Evolutionary conservation across 148 eudicot genomes (phyloP), one percentile per base, ranked within the genome.

Genomic region (Bassia scoparia): DNA sequence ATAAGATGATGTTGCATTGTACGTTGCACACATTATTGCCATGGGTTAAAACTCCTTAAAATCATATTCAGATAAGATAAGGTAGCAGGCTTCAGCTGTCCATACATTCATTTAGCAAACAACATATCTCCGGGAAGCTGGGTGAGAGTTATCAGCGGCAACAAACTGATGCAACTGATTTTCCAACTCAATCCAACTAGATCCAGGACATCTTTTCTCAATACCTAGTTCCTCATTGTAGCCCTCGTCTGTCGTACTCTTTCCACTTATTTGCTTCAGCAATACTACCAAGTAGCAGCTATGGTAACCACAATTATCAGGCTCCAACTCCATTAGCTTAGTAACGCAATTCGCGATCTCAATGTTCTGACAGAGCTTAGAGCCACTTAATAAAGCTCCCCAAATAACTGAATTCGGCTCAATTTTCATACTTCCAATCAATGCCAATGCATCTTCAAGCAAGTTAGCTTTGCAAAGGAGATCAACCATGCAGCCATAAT

Each of bases 401-500:
- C 91, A 90, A 31, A 92, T 56, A 35, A 92, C 84, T 21, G 87
- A 81, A 59, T 95, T 96, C 0, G 93, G 86, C 20, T 85, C 78
- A 18, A 83, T 67, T 21, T 71, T 62, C 93, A 87, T 83, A 66
- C 56, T 67, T 75, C 79, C 84, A 24, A 88, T 73, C 68, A 95
- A 92, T 68, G 79, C 78, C 54, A 87, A 95, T 46, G 99, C 99
- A 81, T 91, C 96, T 41, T 89, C 86, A 35, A 95, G 68, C 41
- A 78, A 64, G 41, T 97, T 92, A 20, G 91, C 96, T 26, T 97
- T 87, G 29, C 97, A 90, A 12, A 95, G 89, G 73, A 95, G 86
- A 82, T 95, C 88, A 53, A 91, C 96, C 99, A 95, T 87, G 77
- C 99, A 92, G 33, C 99, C 99, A 58, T 89, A 91, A 74, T 95